Evolutionary conservation across 2,329 filamentous ascomycete species (phyloP), one percentile per base, ranked within the genome.

Genomic region (Fusarium sp.): DNA sequence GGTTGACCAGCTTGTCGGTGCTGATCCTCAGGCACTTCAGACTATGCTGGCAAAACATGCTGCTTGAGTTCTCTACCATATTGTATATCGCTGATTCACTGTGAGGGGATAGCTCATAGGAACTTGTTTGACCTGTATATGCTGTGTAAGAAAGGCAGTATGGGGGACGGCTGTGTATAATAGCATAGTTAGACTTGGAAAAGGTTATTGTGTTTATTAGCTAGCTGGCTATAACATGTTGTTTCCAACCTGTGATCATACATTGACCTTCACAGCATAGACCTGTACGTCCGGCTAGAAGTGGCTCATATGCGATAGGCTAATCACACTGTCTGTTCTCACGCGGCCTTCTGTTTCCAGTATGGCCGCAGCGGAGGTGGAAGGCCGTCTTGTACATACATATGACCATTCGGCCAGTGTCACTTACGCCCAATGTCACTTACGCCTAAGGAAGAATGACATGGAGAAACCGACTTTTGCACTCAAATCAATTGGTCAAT

Each of bases 1-100:
- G 84, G 79, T 89, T 34, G 83, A 81, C 42, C 90, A 93, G 81
- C 81, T 97, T 59, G 88, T 96, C 26, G 94, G 94, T 66, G 94
- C 93, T 74, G 93, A 93, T 82, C 90, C 90, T n/a, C 78, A 80
- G 19, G 62, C 46, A 3, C 53, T 73, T 6, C 24, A 69, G 36
- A 21, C 57, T n/a, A 42, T 72, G 69, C 39, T 72, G 38, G 30
- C 60, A 15, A 63, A 67, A 36, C 45, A 69, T 30, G 54, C 60
- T 38, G 45, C 50, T 23, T 62, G 52, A 46, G 39, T 36, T 7
- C 20, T 20, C 12, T 32, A 21, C 24, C 14, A 24, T 43, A 8
- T 19, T 24, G 23, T 24, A 38, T 30, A n/a, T 10, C 28, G 19
- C 23, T 32, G 19, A 17, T 21, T 32, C n/a, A 9, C 15, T 23